Evolutionary conservation across 495 filamentous ascomycete species (phyloP), one percentile per base, ranked within the genome.

Genomic region (Cercophora scortea): DNA sequence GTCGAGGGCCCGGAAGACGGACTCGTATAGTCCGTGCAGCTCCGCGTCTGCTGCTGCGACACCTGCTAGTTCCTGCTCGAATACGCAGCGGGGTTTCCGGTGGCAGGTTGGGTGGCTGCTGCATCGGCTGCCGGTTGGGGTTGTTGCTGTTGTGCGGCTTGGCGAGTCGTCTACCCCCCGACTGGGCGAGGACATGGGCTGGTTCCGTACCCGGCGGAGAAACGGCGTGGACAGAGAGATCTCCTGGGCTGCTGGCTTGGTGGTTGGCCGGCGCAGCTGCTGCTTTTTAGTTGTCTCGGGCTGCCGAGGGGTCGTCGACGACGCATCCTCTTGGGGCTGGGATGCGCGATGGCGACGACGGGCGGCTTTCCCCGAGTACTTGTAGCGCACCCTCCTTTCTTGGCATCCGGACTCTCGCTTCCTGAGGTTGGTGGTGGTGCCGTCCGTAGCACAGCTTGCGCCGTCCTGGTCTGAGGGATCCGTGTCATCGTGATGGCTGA

Each of bases 1-100:
- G 47, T 76, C 73, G 7, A 81, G 50, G 4, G 72, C 77, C 35
- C 66, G 66, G 50, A 75, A 72, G 42, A 81, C 71, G 4, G 60
- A 60, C 34, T 62, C 60, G 17, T 55, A 62, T 7, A 65, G 55
- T 0, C 45, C 45, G 19, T 54, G 49, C 9, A 42, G 51, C 25
- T 54, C 54, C 0, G 43, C 16, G 8, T 57, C 48, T 3, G 42
- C 44, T 4, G 10, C 44, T 2, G 19, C 11, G 9, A 67, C 50
- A 16, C 32, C 11, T 4, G 40, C 47, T 15, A 66, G 8, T 16
- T 57, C 57, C 9, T 32, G 7, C 42, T 64, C 63, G 16, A 61
- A 57, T 4, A 15, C 32, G 52, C 57, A 61, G 41, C 42, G 18
- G 13, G 4, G 5, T 42, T 32, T 32, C 15, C 11, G 18, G 18